Conservation (phyloP, 208 protist species). For the Trichomonas gallinae region DNA sequence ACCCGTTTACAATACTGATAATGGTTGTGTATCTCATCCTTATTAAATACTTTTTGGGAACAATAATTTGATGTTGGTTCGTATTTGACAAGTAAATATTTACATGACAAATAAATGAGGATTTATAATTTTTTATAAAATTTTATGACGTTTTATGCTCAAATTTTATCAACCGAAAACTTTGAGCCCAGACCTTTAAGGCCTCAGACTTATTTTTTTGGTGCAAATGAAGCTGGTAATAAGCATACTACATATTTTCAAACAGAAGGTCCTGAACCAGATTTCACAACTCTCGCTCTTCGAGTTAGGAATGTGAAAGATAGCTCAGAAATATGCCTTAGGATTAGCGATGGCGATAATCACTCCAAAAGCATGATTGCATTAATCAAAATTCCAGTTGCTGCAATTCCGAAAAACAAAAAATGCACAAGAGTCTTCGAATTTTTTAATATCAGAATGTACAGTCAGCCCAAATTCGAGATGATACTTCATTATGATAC, state of each 20-base stretch:
- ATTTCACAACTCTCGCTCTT: not conserved
- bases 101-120: too few relatives aligned
- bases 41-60: too few relatives aligned
- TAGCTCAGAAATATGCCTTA: not conserved
- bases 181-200: not conserved
- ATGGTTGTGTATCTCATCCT: too few relatives aligned
- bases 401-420: not conserved
- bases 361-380: not conserved
- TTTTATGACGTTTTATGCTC: not conserved
- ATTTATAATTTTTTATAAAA: too few relatives aligned
- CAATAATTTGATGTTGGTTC: too few relatives aligned
- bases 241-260: not conserved
- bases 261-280: not conserved
- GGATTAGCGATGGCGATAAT: not conserved
- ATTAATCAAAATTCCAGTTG: not conserved
- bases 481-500: not conserved
- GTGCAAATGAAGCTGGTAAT: not conserved
- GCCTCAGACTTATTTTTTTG: not conserved
- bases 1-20: too few relatives aligned
- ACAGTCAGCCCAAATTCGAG: not conserved
- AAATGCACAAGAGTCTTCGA: not conserved
- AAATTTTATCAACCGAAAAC: not conserved
- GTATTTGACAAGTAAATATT: too few relatives aligned
- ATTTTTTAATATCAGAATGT: not conserved
- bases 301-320: not conserved